Conservation (phyloP, 2,329 filamentous ascomycete genomes). For the Aspergillus transmontanensis region DNA sequence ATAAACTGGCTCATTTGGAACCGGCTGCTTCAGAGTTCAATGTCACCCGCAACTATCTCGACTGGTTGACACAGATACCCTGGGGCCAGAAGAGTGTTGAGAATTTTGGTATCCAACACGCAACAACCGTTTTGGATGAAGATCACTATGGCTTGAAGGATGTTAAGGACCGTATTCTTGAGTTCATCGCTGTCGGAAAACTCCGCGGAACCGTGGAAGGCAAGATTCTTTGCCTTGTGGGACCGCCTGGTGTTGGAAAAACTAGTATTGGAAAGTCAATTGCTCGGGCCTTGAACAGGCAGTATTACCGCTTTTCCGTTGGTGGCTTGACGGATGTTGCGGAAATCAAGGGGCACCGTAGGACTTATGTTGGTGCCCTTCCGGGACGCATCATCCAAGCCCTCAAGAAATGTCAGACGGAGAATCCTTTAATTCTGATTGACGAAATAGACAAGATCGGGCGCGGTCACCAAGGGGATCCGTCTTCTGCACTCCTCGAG, state of each 20-base stretch:
- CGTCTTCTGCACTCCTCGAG: slow-evolving; percentile 89
- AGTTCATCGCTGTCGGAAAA: slow-evolving; percentile 98
- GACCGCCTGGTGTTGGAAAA: slow-evolving; percentile 95
- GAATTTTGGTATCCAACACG: slow-evolving; percentile 94
- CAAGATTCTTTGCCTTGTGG: slow-evolving; percentile 97
- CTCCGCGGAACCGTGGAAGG: slow-evolving; percentile 95
- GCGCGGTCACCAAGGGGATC: slow-evolving; percentile 92
- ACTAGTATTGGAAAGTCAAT: slow-evolving; percentile 99
- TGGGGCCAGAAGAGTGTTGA: slow-evolving; percentile 95
- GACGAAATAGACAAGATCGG: slow-evolving; percentile 99
- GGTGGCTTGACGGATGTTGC: slow-evolving; percentile 96
- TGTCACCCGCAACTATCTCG: slow-evolving; percentile 95
- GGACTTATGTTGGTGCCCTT: slow-evolving; percentile 93
- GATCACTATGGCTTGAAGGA: slow-evolving; percentile 97
- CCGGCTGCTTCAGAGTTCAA: slow-evolving; percentile 98
- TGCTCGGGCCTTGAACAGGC: slow-evolving; percentile 85
- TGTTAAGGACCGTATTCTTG: slow-evolving; percentile 95
- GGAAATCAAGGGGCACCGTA: slow-evolving; percentile 95
- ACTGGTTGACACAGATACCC: slow-evolving; percentile 97
- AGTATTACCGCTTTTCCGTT: slow-evolving; percentile 98
- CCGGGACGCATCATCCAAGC: slow-evolving; percentile 97
- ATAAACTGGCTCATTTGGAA: slow-evolving; percentile 93
- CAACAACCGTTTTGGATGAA: slow-evolving; percentile 86
- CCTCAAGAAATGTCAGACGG: slow-evolving; percentile 97
- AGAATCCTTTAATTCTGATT: slow-evolving; percentile 94